These are phyloP conservation scores for Schizosaccharomyces cryophilus DNA, from an alignment of 805 yeast species.

Conservation along the genomic window DNA sequence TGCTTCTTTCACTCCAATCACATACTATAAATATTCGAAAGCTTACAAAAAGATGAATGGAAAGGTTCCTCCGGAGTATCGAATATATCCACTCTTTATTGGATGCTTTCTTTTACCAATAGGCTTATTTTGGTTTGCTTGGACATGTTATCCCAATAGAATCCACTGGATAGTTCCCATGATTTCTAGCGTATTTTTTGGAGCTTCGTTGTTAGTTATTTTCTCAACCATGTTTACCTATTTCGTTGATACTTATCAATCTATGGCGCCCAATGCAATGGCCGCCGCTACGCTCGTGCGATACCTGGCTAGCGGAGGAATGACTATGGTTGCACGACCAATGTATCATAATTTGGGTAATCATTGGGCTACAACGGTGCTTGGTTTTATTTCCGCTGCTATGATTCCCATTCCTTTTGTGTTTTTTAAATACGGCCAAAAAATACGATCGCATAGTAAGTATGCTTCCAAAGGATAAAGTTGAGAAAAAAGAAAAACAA, in stretches of 20 bases:
- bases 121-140: slow-evolving; percentile 47
- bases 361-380: slow-evolving; percentile 27
- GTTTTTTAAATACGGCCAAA: slow-evolving; percentile 26
- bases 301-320: slow-evolving; percentile 21
- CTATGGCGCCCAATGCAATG: slow-evolving; percentile 46
- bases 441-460: slow-evolving; percentile 14
- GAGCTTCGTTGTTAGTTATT: slow-evolving; percentile 17
- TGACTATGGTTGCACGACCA: slow-evolving; percentile 25
- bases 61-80: neutral
- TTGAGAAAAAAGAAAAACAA: too few species aligned
- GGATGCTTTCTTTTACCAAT: slow-evolving; percentile 30
- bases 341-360: slow-evolving; percentile 27
- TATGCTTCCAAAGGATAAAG: slow-evolving; percentile 6
- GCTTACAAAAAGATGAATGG: neutral
- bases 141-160: slow-evolving; percentile 30
- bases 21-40: neutral
- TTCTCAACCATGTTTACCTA: slow-evolving; percentile 20
- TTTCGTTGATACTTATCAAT: slow-evolving; percentile 21
- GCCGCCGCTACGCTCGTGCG: slow-evolving; percentile 51
- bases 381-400: slow-evolving; percentile 14
- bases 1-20: neutral
- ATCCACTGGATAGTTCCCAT: slow-evolving; percentile 53
- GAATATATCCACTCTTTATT: slow-evolving; percentile 21
- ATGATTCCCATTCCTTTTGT: slow-evolving; percentile 34
- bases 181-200: slow-evolving; percentile 29